phyloP scores from a whole-genome alignment of 1,284 basidiomycete species.

The Ganoderma resinaceum region DNA sequence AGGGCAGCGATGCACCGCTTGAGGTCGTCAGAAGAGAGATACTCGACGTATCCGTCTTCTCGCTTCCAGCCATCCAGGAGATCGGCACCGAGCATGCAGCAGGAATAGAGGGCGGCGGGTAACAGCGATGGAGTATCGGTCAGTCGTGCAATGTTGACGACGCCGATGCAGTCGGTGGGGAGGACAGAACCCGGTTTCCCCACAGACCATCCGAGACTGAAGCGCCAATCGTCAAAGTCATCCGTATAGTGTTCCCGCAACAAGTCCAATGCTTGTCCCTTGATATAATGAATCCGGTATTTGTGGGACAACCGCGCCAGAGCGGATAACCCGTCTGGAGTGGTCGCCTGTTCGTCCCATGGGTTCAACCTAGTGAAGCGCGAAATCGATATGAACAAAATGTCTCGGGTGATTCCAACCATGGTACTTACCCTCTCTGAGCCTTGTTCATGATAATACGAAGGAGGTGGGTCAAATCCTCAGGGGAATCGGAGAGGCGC shows the following conservation, averaged over 20 bases:
- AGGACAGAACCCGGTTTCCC: neutral
- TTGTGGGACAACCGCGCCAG: slow-evolving; percentile 22
- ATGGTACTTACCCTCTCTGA: neutral
- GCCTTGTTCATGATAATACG: neutral
- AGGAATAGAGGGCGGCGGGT: slow-evolving; percentile 8
- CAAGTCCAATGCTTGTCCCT: neutral
- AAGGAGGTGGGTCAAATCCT: neutral
- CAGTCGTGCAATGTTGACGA: slow-evolving; percentile 13
- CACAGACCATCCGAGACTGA: neutral
- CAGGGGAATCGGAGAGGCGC: slow-evolving; percentile 19
- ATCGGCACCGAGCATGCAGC: neutral
- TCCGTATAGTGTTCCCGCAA: neutral
- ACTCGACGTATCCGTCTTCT: slow-evolving; percentile 4
- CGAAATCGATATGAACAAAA: neutral
- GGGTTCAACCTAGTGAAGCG: neutral
- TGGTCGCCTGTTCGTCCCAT: neutral
- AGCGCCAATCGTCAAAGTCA: neutral
- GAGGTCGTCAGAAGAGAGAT: slow-evolving; percentile 2
- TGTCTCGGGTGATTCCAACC: neutral
- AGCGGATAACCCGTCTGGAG: slow-evolving; percentile 1
- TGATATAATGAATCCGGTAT: slow-evolving; percentile 14
- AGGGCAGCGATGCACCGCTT: neutral
- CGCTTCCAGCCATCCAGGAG: slow-evolving; percentile 3
- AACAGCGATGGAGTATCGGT: slow-evolving; percentile 10
- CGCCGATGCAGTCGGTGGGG: neutral